Evolutionary conservation across 805 yeast species (phyloP).

Genomic region (Wickerhamomyces mucosus): DNA sequence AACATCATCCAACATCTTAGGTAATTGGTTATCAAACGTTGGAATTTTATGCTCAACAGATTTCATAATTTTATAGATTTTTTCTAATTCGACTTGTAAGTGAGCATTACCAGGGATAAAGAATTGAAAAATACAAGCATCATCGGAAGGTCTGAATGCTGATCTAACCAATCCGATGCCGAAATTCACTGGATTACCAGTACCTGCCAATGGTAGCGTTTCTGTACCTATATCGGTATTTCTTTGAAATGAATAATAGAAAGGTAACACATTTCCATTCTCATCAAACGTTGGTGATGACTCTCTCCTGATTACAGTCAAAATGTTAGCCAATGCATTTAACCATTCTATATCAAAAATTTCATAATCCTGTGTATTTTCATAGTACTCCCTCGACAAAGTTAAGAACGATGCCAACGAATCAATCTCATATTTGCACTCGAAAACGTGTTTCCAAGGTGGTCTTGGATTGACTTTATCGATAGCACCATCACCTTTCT

Average conservation of each 20-base stretch:
- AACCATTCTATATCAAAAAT: constrained; percentile 43
- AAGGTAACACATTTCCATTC: constrained; percentile 29
- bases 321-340: constrained; percentile 41
- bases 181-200: constrained; percentile 73
- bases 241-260: constrained; percentile 62
- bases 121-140: constrained; percentile 70
- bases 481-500: constrained; percentile 38
- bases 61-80: constrained; percentile 22
- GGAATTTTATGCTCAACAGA: constrained; percentile 18
- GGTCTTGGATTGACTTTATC: constrained; percentile 67
- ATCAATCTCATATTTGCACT: constrained; percentile 85
- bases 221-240: constrained; percentile 71
- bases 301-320: constrained; percentile 49
- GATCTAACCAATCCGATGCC: constrained; percentile 68
- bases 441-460: constrained; percentile 66
- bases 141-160: constrained; percentile 85
- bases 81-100: constrained; percentile 51
- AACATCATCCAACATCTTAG: not conserved
- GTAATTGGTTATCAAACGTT: constrained; percentile 20
- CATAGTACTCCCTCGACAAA: constrained; percentile 60
- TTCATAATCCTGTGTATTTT: constrained; percentile 39
- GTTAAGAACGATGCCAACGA: constrained; percentile 77
- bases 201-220: constrained; percentile 68
- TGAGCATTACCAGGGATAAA: constrained; percentile 85
- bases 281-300: constrained; percentile 49